Evolutionary conservation across 768 basidiomycete genomes (phyloP).

Genomic region (Hirschioporus abietinus): DNA sequence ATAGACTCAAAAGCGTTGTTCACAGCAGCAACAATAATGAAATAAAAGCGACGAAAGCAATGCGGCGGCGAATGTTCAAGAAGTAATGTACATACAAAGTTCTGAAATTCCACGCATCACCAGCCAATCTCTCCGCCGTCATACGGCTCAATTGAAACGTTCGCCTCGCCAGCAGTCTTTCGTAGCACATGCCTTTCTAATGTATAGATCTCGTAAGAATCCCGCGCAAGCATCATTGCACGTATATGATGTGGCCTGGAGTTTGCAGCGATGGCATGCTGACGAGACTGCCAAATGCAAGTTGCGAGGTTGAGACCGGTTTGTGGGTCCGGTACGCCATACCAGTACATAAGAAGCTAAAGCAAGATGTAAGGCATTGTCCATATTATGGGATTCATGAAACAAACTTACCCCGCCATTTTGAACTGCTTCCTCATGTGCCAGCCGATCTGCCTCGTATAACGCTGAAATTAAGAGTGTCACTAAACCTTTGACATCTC

Average conservation of each 20-base stretch:
- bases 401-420: slow-evolving; percentile 68
- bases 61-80: not conserved
- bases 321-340: slow-evolving; percentile 69
- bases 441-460: slow-evolving; percentile 80
- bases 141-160: slow-evolving; percentile 57
- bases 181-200: slow-evolving; percentile 71
- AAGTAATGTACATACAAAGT: not conserved
- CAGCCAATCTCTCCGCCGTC: slow-evolving; percentile 63
- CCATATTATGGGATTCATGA: not conserved
- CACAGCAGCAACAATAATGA: too few species aligned
- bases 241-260: slow-evolving; percentile 73
- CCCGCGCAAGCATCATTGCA: slow-evolving; percentile 76
- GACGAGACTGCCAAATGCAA: slow-evolving; percentile 91
- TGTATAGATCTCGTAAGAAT: slow-evolving; percentile 72
- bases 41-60: not conserved
- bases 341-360: slow-evolving; percentile 90
- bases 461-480: slow-evolving; percentile 43
- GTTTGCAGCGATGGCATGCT: slow-evolving; percentile 77
- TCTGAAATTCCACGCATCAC: slow-evolving; percentile 30
- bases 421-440: slow-evolving; percentile 89
- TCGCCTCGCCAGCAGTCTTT: slow-evolving; percentile 56
- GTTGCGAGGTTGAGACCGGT: slow-evolving; percentile 90
- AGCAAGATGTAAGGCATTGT: slow-evolving; percentile 7
- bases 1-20: not conserved
- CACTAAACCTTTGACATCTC: not conserved